A percentile compares a stretch with the other conserved stretches of the same genome.
Conservation (phyloP, 257 asterid species). For the Cynanchum wilfordii region DNA sequence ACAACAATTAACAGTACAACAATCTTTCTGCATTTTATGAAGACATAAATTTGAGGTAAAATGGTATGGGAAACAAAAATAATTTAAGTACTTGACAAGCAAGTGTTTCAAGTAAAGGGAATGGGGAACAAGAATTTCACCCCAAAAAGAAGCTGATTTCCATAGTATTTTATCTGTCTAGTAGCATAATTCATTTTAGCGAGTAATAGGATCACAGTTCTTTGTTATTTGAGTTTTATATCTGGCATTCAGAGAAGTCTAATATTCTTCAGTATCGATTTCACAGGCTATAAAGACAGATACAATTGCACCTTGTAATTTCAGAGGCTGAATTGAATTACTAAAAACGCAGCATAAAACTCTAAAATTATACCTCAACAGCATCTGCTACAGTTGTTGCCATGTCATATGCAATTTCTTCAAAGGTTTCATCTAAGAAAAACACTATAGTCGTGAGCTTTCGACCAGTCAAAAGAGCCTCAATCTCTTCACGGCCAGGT, state of each 20-base stretch:
- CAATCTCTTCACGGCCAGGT: conserved; percentile 96
- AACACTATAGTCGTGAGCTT: conserved; percentile 92
- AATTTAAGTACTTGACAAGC: background rate
- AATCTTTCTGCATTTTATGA: background rate
- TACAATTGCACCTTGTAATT: background rate
- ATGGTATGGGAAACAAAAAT: background rate
- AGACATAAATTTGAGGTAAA: background rate
- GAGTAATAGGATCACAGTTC: background rate
- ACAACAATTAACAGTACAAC: background rate
- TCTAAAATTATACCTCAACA: conserved; percentile 62
- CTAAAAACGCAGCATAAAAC: background rate
- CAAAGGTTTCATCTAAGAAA: conserved; percentile 98
- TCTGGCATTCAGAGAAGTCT: background rate
- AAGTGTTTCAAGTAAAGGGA: background rate
- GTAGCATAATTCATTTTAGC: background rate
- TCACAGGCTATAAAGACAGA: background rate
- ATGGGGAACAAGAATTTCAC: background rate
- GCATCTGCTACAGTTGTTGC: conserved; percentile 93
- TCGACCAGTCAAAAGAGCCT: conserved; percentile 85
- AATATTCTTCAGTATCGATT: background rate
- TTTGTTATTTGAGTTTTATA: background rate
- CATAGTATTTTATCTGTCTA: background rate
- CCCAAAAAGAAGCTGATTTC: background rate
- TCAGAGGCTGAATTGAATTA: background rate
- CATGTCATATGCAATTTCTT: conserved; percentile 96